phyloP scores from a whole-genome alignment of 805 yeast species.

The Saccharomycopsis oosterbeekiorum region DNA sequence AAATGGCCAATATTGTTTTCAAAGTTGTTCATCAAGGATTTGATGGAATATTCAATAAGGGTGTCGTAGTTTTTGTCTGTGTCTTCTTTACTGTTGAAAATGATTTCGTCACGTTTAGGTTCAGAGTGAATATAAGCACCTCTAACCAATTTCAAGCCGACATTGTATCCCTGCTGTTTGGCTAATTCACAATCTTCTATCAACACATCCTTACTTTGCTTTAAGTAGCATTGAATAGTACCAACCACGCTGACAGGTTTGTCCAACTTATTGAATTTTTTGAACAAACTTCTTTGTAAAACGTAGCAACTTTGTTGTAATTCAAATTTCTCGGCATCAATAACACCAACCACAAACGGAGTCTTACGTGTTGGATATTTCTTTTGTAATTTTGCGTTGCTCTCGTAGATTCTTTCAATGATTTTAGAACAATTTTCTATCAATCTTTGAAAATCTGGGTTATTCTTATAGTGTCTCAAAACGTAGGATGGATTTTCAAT shows the following conservation, averaged over 20 bases:
- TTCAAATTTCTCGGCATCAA: slow-evolving; percentile 88
- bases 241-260: slow-evolving; percentile 68
- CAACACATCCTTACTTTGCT: slow-evolving; percentile 56
- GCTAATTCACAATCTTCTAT: slow-evolving; percentile 59
- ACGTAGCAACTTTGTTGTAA: slow-evolving; percentile 88
- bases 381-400: slow-evolving; percentile 39
- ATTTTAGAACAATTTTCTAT: slow-evolving; percentile 57
- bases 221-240: slow-evolving; percentile 85
- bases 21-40: slow-evolving; percentile 36
- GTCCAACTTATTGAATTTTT: slow-evolving; percentile 54
- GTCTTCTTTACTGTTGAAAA: slow-evolving; percentile 64
- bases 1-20: slow-evolving; percentile 57
- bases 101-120: slow-evolving; percentile 53
- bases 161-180: slow-evolving; percentile 44
- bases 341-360: slow-evolving; percentile 66
- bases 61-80: slow-evolving; percentile 73
- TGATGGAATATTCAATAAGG: slow-evolving; percentile 55
- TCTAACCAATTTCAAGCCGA: slow-evolving; percentile 85
- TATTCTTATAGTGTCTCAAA: slow-evolving; percentile 45
- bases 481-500: slow-evolving; percentile 68
- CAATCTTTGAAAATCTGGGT: slow-evolving; percentile 44
- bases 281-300: slow-evolving; percentile 72
- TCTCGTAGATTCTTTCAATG: slow-evolving; percentile 44
- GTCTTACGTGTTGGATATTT: slow-evolving; percentile 54
- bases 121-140: slow-evolving; percentile 95